These are phyloP conservation scores for Penicillium fuscoglaucum DNA, from an alignment of 2,329 filamentous ascomycete species.

Conservation along the genomic window DNA sequence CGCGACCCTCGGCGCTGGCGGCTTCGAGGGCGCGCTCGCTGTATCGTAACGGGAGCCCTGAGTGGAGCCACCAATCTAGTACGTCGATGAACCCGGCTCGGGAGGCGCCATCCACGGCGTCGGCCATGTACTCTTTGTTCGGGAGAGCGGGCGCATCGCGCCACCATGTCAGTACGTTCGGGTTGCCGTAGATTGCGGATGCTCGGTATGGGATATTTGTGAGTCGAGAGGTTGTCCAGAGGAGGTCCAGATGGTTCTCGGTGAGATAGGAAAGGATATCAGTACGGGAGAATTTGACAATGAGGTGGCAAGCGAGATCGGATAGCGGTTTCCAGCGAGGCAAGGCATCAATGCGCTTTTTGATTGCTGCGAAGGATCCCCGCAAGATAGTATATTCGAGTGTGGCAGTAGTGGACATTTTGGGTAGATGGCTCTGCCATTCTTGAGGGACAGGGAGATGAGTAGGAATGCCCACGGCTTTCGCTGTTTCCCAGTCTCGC, in stretches of 20 bases:
- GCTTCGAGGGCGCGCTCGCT: slow-evolving; percentile 86
- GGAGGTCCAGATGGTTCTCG: slow-evolving; percentile 68
- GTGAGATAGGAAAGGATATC: slow-evolving; percentile 74
- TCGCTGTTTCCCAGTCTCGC: slow-evolving; percentile 87
- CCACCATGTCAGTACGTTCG: slow-evolving; percentile 90
- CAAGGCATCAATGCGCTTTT: slow-evolving; percentile 66
- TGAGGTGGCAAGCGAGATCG: slow-evolving; percentile 77
- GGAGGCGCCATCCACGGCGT: slow-evolving; percentile 84
- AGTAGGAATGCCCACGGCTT: slow-evolving; percentile 76
- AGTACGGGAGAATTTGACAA: slow-evolving; percentile 86
- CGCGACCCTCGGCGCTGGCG: slow-evolving; percentile 78
- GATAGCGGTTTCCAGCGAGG: slow-evolving; percentile 75
- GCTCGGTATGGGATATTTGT: slow-evolving; percentile 85
- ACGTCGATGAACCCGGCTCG: slow-evolving; percentile 81
- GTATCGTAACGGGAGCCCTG: slow-evolving; percentile 76
- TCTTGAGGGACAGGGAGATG: slow-evolving; percentile 70
- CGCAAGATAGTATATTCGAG: slow-evolving; percentile 84
- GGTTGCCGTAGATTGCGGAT: slow-evolving; percentile 79
- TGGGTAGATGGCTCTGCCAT: slow-evolving; percentile 66
- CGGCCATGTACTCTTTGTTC: slow-evolving; percentile 80
- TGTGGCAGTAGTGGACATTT: slow-evolving; percentile 68
- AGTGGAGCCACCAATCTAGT: slow-evolving; percentile 88
- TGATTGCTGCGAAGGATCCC: slow-evolving; percentile 68
- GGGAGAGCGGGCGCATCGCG: slow-evolving; percentile 76
- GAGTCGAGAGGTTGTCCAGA: slow-evolving; percentile 79